Evolutionary conservation across 2,329 filamentous ascomycete species (phyloP), one percentile per base, ranked within the genome.

Genomic region (Phyllosticta paracitricarpa): DNA sequence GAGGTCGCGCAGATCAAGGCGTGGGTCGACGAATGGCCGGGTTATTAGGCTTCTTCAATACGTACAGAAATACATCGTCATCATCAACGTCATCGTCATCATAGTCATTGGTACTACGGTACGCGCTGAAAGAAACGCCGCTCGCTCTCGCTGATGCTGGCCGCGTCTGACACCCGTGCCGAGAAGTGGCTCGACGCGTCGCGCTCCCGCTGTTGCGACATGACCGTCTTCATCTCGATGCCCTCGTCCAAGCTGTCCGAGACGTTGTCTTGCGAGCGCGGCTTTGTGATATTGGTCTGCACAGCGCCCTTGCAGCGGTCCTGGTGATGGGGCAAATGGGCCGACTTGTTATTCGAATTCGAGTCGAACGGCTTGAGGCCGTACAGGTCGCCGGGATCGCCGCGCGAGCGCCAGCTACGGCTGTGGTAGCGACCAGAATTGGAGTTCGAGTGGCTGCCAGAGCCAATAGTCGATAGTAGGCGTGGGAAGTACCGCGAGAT

Each of bases 21-120:
- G n/a, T 85, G 82, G 82, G 79, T 83, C 3, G 71, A 67, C 0
- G 80, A 84, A 64, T 84, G 56, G 7, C 51, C 51, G 5, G 24
- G 51, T 3, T 17, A 6, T 51, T 51, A 30, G 28, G 7, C 9
- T 4, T 22, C 19, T 22, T 22, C 19, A 22, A 22, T 30, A 30
- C 9, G 28, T 30, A 30, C 28, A 30, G 14, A 12, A 4, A 4
- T 12, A 4, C 14, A 40, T 17, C 33, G 14, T 12, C 19, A 22
- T 3, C 4, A 40, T 12, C 33, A 17, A 40, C 30, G 30, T 33
- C 30, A 10, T 33, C 30, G 30, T 33, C 30, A 33, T 33, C 30
- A 10, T 33, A 33, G 30, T 33, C 19, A 22, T 22, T 22, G 19
- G 19, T 22, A 22, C 19, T 33, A 33, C 30, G 33, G 33, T 10